Percentiles rank a stretch among this genome's conserved stretches.
Evolutionary conservation across 768 basidiomycete species (phyloP).

Genomic region (Amanita molliuscula): DNA sequence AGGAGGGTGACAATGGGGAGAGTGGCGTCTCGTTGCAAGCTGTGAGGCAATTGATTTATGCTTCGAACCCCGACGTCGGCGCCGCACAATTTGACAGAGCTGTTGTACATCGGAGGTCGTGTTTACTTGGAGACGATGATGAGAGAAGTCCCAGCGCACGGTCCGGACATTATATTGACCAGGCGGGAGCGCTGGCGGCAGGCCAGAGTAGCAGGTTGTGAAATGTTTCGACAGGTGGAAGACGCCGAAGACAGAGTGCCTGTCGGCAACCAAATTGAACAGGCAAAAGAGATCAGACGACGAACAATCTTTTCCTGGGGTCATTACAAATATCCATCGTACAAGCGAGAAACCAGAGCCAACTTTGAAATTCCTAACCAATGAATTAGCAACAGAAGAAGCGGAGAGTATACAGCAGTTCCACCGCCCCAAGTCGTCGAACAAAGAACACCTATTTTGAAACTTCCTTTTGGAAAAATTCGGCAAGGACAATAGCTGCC

Average conservation of each 20-base stretch:
- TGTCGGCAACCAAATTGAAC: not conserved
- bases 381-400: too few relatives aligned
- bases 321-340: too few relatives aligned
- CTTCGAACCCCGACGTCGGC: not conserved
- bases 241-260: not conserved
- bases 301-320: too few relatives aligned
- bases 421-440: too few relatives aligned
- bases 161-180: conserved; percentile 24
- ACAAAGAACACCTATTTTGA: too few relatives aligned
- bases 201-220: not conserved
- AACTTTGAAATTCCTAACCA: too few relatives aligned
- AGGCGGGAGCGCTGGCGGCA: conserved; percentile 26
- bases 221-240: not conserved
- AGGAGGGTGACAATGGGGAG: conserved; percentile 1
- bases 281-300: too few relatives aligned
- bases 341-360: too few relatives aligned
- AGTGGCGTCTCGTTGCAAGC: not conserved
- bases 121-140: not conserved
- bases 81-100: not conserved
- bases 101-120: not conserved
- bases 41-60: not conserved
- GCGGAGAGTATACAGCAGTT: too few relatives aligned
- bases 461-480: not conserved
- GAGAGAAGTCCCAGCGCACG: not conserved
- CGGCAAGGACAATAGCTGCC: too few relatives aligned